Percentiles rank a stretch among this genome's conserved stretches.
Conservation (phyloP, 345 rosid species). For the Dovyalis caffra region DNA sequence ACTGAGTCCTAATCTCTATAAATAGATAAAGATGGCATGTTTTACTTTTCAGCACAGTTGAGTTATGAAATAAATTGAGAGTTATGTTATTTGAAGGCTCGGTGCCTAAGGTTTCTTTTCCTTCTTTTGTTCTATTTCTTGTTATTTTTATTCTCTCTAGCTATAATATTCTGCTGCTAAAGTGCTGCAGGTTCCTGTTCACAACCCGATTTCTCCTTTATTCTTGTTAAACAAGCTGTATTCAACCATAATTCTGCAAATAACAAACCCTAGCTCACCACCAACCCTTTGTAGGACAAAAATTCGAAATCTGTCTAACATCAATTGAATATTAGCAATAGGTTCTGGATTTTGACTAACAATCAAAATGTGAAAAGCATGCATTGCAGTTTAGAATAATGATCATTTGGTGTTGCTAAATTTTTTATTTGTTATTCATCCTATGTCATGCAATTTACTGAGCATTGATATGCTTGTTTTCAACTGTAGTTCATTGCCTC, state of each 20-base stretch:
- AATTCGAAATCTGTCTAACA: background rate
- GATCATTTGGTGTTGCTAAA: background rate
- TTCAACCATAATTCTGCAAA: background rate
- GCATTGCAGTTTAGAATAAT: background rate
- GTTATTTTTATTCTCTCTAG: background rate
- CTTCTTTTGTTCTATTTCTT: background rate
- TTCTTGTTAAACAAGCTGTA: background rate
- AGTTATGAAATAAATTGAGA: background rate
- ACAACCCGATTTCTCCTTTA: background rate
- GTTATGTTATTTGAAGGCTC: background rate
- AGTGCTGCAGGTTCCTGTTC: background rate
- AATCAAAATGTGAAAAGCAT: background rate
- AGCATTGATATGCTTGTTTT: constrained; percentile 8
- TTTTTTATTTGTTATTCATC: background rate
- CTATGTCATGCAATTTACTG: constrained; percentile 10
- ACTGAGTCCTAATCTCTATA: background rate
- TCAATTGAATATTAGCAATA: background rate
- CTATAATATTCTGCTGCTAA: background rate
- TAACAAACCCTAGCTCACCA: background rate
- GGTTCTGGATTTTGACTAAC: background rate
- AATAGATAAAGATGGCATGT: background rate
- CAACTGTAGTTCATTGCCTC: constrained; percentile 80
- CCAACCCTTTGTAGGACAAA: background rate
- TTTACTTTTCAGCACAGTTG: background rate
- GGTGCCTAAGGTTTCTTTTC: background rate